Evolutionary conservation across 2,329 filamentous ascomycete species (phyloP).

Genomic region (Phyllosticta citrichinensis): DNA sequence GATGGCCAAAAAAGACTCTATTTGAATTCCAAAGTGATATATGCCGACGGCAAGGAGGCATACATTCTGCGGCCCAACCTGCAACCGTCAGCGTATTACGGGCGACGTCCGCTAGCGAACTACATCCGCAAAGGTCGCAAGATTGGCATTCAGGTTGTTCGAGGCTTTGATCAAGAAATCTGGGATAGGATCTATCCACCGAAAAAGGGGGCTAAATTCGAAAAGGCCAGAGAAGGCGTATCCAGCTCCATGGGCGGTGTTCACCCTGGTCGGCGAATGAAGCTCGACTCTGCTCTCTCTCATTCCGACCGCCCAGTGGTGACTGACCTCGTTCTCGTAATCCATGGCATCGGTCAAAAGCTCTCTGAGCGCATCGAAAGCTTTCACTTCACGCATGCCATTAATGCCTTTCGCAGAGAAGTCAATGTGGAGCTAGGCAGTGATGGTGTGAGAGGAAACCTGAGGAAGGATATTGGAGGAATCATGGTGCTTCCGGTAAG

Average conservation of each 20-base stretch:
- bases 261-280: slow-evolving; percentile 29
- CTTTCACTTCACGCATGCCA: slow-evolving; percentile 93
- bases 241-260: slow-evolving; percentile 35
- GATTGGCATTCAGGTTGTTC: slow-evolving; percentile 77
- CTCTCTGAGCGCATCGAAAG: slow-evolving; percentile 89
- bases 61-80: slow-evolving; percentile 81
- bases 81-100: slow-evolving; percentile 76
- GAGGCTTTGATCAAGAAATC: slow-evolving; percentile 68
- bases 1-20: slow-evolving; percentile 49
- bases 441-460: slow-evolving; percentile 60
- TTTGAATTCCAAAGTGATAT: slow-evolving; percentile 72
- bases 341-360: slow-evolving; percentile 95
- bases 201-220: slow-evolving; percentile 30
- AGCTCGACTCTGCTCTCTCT: slow-evolving; percentile 50
- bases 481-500: slow-evolving; percentile 77
- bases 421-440: slow-evolving; percentile 76
- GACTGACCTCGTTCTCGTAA: slow-evolving; percentile 79
- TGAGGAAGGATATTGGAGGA: slow-evolving; percentile 70
- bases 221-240: slow-evolving; percentile 35
- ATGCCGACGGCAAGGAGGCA: slow-evolving; percentile 65
- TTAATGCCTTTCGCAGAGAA: slow-evolving; percentile 78
- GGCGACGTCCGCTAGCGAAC: slow-evolving; percentile 68
- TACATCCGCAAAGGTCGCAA: slow-evolving; percentile 70
- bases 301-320: slow-evolving; percentile 58
- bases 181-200: slow-evolving; percentile 66